These are phyloP conservation scores for Sedum album DNA, from an alignment of 164 flowering plant species.

Conservation along the genomic window DNA sequence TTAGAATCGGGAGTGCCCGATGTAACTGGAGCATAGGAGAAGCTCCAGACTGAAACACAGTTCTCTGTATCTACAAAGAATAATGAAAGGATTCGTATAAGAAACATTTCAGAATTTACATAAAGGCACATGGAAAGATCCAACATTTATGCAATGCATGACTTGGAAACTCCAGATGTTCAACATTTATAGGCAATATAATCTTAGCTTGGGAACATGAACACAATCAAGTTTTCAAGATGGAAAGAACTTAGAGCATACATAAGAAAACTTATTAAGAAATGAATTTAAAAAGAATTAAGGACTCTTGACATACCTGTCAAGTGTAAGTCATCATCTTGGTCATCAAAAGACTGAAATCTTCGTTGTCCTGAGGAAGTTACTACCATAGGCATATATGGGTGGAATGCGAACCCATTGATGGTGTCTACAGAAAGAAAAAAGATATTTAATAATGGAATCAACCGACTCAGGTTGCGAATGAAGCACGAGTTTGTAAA, in stretches of 20 bases:
- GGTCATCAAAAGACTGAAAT: conserved; percentile 39
- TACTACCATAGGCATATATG: conserved; percentile 70
- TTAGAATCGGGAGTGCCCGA: conserved; percentile 16
- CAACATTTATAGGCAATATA: background rate
- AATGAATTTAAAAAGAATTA: no score
- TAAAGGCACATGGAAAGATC: background rate
- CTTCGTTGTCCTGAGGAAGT: conserved; percentile 92
- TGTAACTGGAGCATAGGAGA: conserved; percentile 20
- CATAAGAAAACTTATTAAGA: background rate
- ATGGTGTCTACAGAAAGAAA: conserved; percentile 55
- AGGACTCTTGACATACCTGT: conserved; percentile 29
- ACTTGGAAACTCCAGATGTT: background rate
- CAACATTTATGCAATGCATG: background rate
- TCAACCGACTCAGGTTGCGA: background rate
- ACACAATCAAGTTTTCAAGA: no score
- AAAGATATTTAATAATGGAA: background rate
- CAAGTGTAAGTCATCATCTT: conserved; percentile 30
- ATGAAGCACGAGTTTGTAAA: background rate
- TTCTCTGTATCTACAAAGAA: no score
- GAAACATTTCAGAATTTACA: no score
- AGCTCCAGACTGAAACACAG: conserved; percentile 17
- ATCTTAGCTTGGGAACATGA: no score
- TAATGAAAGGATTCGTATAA: background rate
- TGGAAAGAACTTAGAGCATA: background rate
- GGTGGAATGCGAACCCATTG: conserved; percentile 87